These are phyloP conservation scores for Cymbopogon flexuosus DNA, from an alignment of 202 grass and related monocot species.

Conservation along the genomic window DNA sequence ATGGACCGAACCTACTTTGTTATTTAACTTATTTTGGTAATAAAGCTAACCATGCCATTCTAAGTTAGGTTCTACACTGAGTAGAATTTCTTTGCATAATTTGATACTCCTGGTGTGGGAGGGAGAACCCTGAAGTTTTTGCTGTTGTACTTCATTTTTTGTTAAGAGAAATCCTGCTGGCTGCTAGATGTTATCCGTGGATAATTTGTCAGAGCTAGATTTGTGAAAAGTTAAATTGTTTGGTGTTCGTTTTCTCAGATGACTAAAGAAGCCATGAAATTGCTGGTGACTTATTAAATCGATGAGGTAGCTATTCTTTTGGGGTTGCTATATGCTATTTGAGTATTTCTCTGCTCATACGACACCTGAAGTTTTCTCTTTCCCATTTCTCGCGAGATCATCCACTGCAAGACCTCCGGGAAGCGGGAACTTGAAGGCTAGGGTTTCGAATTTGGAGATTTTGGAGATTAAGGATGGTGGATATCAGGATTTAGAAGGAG, in stretches of 20 bases:
- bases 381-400: not conserved
- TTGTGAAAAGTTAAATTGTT: not conserved
- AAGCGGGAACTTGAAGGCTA: not conserved
- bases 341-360: not conserved
- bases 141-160: not conserved
- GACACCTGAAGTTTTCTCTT: not conserved
- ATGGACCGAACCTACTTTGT: not conserved
- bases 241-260: not conserved
- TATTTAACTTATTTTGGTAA: not conserved
- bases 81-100: not conserved
- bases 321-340: not conserved
- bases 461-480: not conserved
- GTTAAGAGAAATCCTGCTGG: not conserved
- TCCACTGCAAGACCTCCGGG: not conserved
- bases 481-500: not conserved
- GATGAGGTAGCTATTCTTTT: not conserved
- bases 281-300: not conserved
- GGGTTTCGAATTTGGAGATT: not conserved
- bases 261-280: not conserved
- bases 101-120: not conserved
- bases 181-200: not conserved
- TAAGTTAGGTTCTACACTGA: not conserved
- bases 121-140: not conserved
- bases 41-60: not conserved
- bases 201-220: not conserved